Conservation (phyloP, 1,284 basidiomycete species). For the Xerocomus cyaneibrunnescens region DNA sequence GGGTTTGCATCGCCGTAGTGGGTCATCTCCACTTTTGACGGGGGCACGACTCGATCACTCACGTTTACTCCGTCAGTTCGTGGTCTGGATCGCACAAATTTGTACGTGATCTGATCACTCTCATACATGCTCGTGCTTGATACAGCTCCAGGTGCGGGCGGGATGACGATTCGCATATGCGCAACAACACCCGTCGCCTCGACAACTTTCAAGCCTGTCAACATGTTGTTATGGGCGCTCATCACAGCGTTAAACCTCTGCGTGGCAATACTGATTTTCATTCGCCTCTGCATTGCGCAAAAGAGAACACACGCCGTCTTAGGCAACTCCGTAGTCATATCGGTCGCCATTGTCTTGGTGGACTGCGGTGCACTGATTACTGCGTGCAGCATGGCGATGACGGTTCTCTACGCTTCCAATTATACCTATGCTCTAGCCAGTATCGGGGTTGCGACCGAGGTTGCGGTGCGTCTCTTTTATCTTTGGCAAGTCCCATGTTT, state of each 20-base stretch:
- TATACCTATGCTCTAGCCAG: neutral
- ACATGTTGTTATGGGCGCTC: constrained; percentile 15
- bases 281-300: constrained; percentile 19
- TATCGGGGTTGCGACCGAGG: constrained; percentile 20
- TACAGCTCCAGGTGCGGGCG: constrained; percentile 5
- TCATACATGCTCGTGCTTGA: neutral
- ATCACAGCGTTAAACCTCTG: constrained; percentile 15
- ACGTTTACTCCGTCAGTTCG: neutral
- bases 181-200: neutral
- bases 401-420: constrained; percentile 6
- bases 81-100: constrained; percentile 19
- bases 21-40: neutral
- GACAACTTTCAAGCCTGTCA: neutral
- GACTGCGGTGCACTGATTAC: constrained; percentile 19
- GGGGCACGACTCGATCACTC: neutral
- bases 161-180: neutral
- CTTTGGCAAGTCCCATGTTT: neutral
- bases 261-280: constrained; percentile 15
- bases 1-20: constrained; percentile 22
- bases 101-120: constrained; percentile 5
- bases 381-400: constrained; percentile 7
- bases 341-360: constrained; percentile 13
- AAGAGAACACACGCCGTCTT: constrained; percentile 4
- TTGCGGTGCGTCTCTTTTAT: constrained; percentile 13
- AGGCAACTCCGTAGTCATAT: constrained; percentile 5